Evolutionary conservation across 352 stramenopile species (phyloP), one percentile per base, ranked within the genome.

Genomic region (Lagenidium giganteum): DNA sequence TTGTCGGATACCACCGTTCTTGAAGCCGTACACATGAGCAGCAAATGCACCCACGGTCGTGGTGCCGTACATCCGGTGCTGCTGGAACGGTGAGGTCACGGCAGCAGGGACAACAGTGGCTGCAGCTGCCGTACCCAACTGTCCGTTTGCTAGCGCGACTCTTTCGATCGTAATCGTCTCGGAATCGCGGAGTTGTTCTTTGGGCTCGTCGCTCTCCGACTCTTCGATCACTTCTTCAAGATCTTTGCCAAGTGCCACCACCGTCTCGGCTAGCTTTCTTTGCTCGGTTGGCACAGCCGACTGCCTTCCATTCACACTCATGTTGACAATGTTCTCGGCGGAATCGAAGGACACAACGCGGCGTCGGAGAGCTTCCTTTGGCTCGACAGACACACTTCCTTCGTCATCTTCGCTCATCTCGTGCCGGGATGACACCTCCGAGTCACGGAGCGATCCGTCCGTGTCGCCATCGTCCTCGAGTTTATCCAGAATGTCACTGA

Each of bases 21-120:
- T 78, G 49, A 93, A 93, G 9, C 76, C 78, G 40, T 93, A 93
- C 12, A 86, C 74, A 47, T 93, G 81, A 4, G 81, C 81, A 13
- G 81, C 76, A 61, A 93, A 93, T 3, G 81, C 81, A 1, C 81
- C 81, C 8, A 93, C 81, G 0, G 81, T 93, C 5, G 70, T 85
- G 0, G 78, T 93, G 17, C 73, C 81, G 38, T 89, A 87, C 71
- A 93, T 80, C 20, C 62, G 61, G 27, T 81, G 58, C 8, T 71
- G 61, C 20, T 67, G 47, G 58, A 89, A 90, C 2, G 72, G 67
- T 13, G 46, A 31, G 5, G 35, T 39, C 6, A 17, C 11, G 47
- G 17, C 48, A 43, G 44, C 26, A 20, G 18, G 33, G 1, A 16
- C 18, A 3, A 45, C 56, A 8, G 48, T n/a, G 25, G 36, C 35